Evolutionary conservation across 1,139 yeast genomes (phyloP), one percentile per base, ranked within the genome.

Genomic region (Yamadazyma atmosphaerica): DNA sequence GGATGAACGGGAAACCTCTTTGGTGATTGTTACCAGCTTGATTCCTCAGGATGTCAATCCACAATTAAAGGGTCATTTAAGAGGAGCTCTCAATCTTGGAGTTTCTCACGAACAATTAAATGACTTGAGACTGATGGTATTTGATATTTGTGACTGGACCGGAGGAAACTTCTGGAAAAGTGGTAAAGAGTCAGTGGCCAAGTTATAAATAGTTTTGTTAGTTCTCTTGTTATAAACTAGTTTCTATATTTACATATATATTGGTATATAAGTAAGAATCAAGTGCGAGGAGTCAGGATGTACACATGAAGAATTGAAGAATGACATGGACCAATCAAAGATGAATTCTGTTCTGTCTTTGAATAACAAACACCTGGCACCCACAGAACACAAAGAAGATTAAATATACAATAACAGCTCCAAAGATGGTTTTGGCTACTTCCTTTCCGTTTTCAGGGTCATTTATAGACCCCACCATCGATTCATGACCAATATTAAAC

Each of bases 31-130:
- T 22, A 84, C 95, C 1, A 75, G 90, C 44, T 72, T 90, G 51
- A 82, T 89, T 11, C 97, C 97, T 0, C 96, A 87, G 56, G 95
- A 89, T 58, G 96, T 89, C n/a, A 87, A 86, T 50, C 96, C 96
- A 0, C 96, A 89, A 55, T 70, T 89, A 47, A 87, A 87, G 61
- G 97, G 97, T 0, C 97, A 89, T 56, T 70, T 89, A 45, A 79
- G 74, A 54, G 97, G 97, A 0, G 96, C 96, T 0, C 43, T 82
- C 38, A 88, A 88, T 53, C 77, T 82, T 29, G 96, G 96, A 0
- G 86, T 86, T 8, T 68, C 86, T 3, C 57, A 59, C 32, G 86
- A 81, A 36, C 86, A 85, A 45, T 69, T 88, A 35, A 68, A 69
- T 40, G 79, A 78, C 4, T 74, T 80, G 15, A 68, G 95, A 40